Percentiles rank a stretch among this genome's conserved stretches.
Evolutionary conservation across 257 asterid species (phyloP).

Genomic region (Solanum virginianum): DNA sequence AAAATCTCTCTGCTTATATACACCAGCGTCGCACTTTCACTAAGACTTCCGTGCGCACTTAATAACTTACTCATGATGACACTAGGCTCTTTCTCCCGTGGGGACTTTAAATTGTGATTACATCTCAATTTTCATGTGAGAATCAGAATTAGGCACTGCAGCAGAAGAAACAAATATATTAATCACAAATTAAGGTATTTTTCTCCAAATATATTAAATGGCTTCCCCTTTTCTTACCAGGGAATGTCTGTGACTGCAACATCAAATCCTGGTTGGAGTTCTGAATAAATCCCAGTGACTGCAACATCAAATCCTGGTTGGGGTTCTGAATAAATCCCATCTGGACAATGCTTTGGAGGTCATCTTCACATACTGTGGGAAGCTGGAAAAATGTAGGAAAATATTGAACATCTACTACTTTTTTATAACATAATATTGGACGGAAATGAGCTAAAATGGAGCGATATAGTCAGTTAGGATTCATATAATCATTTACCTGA

Average conservation of each 20-base stretch:
- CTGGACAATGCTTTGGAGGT: conserved; percentile 77
- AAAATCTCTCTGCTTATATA: conserved; percentile 39
- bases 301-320: conserved; percentile 3
- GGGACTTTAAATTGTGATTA: conserved; percentile 19
- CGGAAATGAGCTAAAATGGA: background rate
- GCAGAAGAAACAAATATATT: background rate
- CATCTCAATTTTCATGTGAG: conserved; percentile 46
- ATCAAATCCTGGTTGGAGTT: conserved; percentile 11
- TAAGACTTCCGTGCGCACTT: too few species aligned
- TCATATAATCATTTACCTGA: conserved; percentile 30
- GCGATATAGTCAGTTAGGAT: background rate
- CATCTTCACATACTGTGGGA: conserved; percentile 61
- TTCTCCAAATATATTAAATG: too few species aligned
- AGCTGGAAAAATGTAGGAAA: conserved; percentile 45
- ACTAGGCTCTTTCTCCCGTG: conserved; percentile 15
- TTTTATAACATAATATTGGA: background rate
- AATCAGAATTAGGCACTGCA: conserved; percentile 45
- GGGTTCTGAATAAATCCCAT: conserved; percentile 58
- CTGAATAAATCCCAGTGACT: conserved; percentile 47
- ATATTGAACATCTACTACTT: background rate
- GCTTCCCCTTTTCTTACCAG: conserved; percentile 24
- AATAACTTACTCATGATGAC: background rate
- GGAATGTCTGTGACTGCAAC: conserved; percentile 21
- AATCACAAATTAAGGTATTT: background rate
- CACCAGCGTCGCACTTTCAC: conserved; percentile 7